A percentile compares a stretch with the other conserved stretches of the same genome.
phyloP scores from a whole-genome alignment of 192 early-diverging fungal species.

The Backusella circina region DNA sequence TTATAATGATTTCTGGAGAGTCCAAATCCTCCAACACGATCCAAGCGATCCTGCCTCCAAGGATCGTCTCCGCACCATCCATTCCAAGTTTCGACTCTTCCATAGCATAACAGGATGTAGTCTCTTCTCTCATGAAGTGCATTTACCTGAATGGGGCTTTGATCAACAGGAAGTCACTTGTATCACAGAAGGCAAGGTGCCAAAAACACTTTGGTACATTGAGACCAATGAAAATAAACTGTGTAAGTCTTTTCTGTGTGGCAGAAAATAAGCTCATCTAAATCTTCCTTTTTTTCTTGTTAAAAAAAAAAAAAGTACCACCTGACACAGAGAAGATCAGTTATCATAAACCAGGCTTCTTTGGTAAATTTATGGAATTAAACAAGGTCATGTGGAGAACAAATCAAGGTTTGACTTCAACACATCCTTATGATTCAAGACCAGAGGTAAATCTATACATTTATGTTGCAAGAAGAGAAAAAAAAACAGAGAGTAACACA shows the following conservation, averaged over 20 bases:
- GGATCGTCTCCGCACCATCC: conserved; percentile 60
- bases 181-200: conserved; percentile 73
- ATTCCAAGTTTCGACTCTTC: conserved; percentile 73
- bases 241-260: conserved; percentile 29
- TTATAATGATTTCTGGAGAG: conserved; percentile 89
- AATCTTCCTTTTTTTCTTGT: no score
- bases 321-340: conserved; percentile 56
- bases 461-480: no score
- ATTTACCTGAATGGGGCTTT: conserved; percentile 92
- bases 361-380: conserved; percentile 87
- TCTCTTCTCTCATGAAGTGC: conserved; percentile 78
- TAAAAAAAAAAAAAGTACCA: conserved; percentile 44
- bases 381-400: conserved; percentile 90
- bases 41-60: conserved; percentile 45
- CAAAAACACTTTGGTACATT: conserved; percentile 78
- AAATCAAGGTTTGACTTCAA: conserved; percentile 85
- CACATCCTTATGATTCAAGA: conserved; percentile 94
- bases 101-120: conserved; percentile 76
- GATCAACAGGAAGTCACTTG: conserved; percentile 96
- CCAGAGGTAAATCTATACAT: no score
- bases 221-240: conserved; percentile 57
- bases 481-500: background rate
- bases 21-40: conserved; percentile 73
- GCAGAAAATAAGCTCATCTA: background rate
- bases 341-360: conserved; percentile 68